Evolutionary conservation across 176 grass and related monocot species (phyloP).

Genomic region (Cenchrus purpureus): DNA sequence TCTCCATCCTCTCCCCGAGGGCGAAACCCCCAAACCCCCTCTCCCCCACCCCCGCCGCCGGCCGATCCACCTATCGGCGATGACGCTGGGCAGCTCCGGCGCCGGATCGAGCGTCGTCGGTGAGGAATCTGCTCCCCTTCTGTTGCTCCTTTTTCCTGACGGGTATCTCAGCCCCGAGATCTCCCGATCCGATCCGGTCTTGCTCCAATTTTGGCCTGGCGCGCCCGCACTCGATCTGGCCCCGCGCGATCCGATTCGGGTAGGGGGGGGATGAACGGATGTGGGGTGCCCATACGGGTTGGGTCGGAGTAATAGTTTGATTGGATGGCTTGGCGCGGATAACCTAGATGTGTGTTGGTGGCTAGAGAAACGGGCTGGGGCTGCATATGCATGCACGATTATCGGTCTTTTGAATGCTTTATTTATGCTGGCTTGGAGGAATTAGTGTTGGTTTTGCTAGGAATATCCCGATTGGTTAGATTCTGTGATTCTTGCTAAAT

Average conservation of each 20-base stretch:
- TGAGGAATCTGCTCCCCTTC: conserved; percentile 20
- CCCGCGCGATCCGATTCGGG: not conserved
- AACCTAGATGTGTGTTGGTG: not conserved
- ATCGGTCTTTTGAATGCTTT: not conserved
- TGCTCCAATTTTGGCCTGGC: not conserved
- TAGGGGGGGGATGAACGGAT: not conserved
- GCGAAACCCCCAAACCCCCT: conserved; percentile 4
- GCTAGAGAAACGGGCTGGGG: not conserved
- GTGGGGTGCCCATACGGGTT: not conserved
- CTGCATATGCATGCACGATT: not conserved
- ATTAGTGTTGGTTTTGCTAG: not conserved
- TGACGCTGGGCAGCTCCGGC: conserved; percentile 68
- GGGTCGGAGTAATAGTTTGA: not conserved
- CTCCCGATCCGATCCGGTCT: conserved; percentile 21
- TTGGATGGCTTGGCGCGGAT: not conserved
- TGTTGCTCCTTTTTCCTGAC: too few species aligned
- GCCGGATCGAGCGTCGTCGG: conserved; percentile 69
- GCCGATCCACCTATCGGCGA: not conserved
- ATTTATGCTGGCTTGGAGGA: not conserved
- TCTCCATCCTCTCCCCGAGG: not conserved
- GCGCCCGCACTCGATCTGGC: not conserved
- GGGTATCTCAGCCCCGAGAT: conserved; percentile 4
- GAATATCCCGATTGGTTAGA: not conserved
- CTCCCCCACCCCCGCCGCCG: not conserved
- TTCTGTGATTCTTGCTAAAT: not conserved